Percentiles rank a stretch among this genome's conserved stretches.
phyloP scores from a whole-genome alignment of 2,329 filamentous ascomycete genomes.

The Diaporthe eres region DNA sequence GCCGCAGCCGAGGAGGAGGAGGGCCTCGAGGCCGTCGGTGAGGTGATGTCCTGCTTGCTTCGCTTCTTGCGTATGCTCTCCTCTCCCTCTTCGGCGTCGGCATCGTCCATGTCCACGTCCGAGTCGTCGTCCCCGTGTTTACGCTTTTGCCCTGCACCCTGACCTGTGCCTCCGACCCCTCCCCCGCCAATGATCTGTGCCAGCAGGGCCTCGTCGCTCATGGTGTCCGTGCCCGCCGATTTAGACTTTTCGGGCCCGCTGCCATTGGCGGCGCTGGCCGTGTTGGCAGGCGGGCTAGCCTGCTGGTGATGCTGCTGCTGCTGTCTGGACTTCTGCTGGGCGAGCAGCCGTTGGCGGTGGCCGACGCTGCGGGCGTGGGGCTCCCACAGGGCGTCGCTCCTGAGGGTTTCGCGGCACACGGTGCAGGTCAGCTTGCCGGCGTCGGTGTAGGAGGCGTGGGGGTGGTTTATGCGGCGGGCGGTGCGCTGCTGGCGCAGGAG shows the following conservation, averaged over 20 bases:
- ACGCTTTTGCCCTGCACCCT: constrained; percentile 45
- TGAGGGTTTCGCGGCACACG: constrained; percentile 75
- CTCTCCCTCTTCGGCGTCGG: constrained; percentile 45
- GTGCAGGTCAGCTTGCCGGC: constrained; percentile 78
- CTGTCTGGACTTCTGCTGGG: constrained; percentile 43
- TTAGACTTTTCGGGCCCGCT: constrained; percentile 31
- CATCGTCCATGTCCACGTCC: constrained; percentile 53
- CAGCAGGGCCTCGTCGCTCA: constrained; percentile 49
- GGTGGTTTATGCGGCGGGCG: constrained; percentile 79
- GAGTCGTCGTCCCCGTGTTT: constrained; percentile 49
- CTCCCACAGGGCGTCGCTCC: constrained; percentile 78
- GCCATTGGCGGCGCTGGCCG: constrained; percentile 43
- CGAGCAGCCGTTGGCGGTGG: constrained; percentile 59
- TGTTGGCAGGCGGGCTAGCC: constrained; percentile 33
- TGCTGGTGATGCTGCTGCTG: constrained; percentile 46
- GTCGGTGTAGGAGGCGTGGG: constrained; percentile 77
- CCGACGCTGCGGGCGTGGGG: constrained; percentile 66
- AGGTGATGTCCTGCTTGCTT: constrained; percentile 55
- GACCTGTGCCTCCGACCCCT: not conserved
- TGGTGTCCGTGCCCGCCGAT: constrained; percentile 41
- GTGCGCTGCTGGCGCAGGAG: constrained; percentile 84
- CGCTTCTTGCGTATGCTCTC: constrained; percentile 60
- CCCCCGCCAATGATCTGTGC: constrained; percentile 39
- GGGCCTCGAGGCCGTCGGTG: constrained; percentile 12
- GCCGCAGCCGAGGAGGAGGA: not conserved